A percentile compares a stretch with the other conserved stretches of the same genome.
phyloP scores from a whole-genome alignment of 2,329 filamentous ascomycete species.

The Trichoderma afroharzianum region DNA sequence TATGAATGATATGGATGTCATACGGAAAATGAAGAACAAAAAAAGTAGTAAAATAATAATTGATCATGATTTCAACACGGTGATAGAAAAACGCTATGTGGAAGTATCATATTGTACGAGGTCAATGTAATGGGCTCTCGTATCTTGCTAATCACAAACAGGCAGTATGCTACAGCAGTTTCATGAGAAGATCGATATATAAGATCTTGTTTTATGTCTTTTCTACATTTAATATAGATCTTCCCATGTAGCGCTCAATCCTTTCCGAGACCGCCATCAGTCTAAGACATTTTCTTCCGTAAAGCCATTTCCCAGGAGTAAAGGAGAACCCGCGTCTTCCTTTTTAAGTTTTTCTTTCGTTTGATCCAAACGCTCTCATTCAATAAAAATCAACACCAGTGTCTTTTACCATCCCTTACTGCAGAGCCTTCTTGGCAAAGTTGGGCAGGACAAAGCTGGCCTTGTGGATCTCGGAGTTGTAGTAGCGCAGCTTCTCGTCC shows the following conservation, averaged over 20 bases:
- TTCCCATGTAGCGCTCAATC: background rate
- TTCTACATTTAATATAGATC: background rate
- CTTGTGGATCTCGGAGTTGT: constrained; percentile 95
- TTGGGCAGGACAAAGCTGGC: constrained; percentile 90
- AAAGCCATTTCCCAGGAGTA: background rate
- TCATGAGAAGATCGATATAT: background rate
- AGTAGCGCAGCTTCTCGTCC: constrained; percentile 90
- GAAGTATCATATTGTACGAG: background rate
- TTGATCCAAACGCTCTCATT: background rate
- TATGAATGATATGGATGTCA: background rate
- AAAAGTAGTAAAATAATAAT: background rate
- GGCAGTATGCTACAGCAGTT: background rate
- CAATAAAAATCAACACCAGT: background rate
- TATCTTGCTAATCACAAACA: background rate
- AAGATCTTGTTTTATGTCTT: background rate
- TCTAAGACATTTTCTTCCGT: background rate
- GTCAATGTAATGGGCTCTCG: background rate
- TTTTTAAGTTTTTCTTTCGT: background rate
- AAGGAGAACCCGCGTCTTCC: background rate
- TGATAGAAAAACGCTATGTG: background rate
- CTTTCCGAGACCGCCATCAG: background rate
- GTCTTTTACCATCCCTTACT: constrained; percentile 36
- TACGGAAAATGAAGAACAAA: background rate
- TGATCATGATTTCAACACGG: background rate
- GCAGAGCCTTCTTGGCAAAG: constrained; percentile 77